Base-by-base conservation (phyloP, 768 basidiomycete genomes). In the Lyophyllum shimeji region DNA sequence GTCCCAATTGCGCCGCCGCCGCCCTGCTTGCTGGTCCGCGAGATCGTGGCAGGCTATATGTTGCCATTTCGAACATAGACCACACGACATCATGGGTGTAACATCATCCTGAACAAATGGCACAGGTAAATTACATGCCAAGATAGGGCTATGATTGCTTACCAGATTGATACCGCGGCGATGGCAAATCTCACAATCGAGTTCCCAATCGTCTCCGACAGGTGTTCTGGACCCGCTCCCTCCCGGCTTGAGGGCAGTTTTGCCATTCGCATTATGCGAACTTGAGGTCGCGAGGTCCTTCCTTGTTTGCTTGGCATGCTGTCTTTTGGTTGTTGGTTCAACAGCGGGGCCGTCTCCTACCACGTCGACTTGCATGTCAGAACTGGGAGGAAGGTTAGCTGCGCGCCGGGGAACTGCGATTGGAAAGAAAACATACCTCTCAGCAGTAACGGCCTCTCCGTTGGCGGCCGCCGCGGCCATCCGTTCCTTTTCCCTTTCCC, bases 171-270 rank as follows among this genome's bases (percentile, higher is more conserved):
- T 71, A 8, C 92, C 92, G 23, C 75, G 77, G 57, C 81, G 81
- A 52, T 78, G 78, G 68, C 94, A 97, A 34, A 96, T 79, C 66
- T 96, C 94, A 66, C 94, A 97, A 64, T 91, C 87, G 21, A 97
- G 72, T 54, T 91, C 85, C 94, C 94, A 95, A 55, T 87, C 82
- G 49, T 86, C 89, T 25, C 75, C 76, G 18, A 72, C 70, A 29
- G 84, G 82, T 5, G 81, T 82, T 40, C 80, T 80, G 11, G 81
- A 76, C 17, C 81, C 82, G 37, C 52, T 64, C 29, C 56, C 62
- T 34, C 27, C 31, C 31, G 42, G 45, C 15, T 45, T 60, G 17
- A 21, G 27, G 9, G 24, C 15, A 17, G 29, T 29, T 39, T 46
- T 31, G 11, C 29, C 33, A 20, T 55, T 58, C 29, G 48, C 54